Base-by-base conservation (phyloP, 106 monocot species). In the Platanthera guangdongensis region DNA sequence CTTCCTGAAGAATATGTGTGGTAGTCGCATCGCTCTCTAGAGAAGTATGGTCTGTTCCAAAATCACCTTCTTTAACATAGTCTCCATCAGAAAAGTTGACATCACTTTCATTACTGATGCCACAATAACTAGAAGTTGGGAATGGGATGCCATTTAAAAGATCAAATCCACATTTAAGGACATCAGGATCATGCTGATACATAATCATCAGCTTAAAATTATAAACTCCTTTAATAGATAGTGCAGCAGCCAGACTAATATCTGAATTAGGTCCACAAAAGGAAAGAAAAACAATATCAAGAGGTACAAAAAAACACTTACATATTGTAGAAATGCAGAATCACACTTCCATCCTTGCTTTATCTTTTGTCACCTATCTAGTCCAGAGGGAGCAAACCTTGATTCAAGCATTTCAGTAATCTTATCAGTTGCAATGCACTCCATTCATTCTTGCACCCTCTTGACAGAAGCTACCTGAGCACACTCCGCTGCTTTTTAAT, bases 131-230 rank as follows among this genome's bases (percentile, higher is more conserved):
- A 83, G 85, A 64, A 78, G 47, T 85, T 78, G 87, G 71, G 79
- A 76, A 90, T 82, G 87, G 89, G 64, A 87, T 80, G 54, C 53
- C 80, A 60, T 85, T 81, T 71, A 95, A 85, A 54, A 94, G 64
- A 73, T 90, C 74, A 39, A 86, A 78, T 47, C 85, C 88, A 94
- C 97, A 94, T 50, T 77, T 81, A 64, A 90, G 74, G 50, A 85
- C 83, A 78, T 94, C 89, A 77, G 92, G 83, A 82, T 99, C 97
- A 82, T 90, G 87, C 50, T 90, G 86, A 64, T 87, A 85, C 84
- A 86, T 87, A 76, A 85, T 88, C 90, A 95, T 95, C 81, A 80
- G 71, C 63, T 85, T 68, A 51, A 74, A 63, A 59, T 57, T 72
- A 48, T 51, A 72, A 51, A 50, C 50, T 50, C 51, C 70, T 67